Base-by-base conservation (phyloP, 441 rosid species). In the Hypseocharis bilobata region DNA sequence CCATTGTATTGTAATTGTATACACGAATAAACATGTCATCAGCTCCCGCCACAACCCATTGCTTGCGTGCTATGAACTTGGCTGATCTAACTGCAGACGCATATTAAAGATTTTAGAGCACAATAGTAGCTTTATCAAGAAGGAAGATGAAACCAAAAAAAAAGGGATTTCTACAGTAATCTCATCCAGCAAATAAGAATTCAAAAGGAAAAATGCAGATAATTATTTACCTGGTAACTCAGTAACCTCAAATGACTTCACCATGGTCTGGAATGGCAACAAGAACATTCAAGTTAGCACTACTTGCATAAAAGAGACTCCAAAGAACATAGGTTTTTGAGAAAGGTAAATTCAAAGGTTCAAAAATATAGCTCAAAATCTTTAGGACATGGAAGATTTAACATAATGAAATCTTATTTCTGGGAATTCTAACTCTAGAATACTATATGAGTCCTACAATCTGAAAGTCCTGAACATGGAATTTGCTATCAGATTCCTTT, bases 11-110 rank as follows among this genome's bases (percentile, higher is more conserved):
- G 75, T 87, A 85, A 66, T 91, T 83, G 73, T 86, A 87, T 29
- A 87, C 88, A 64, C 85, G 86, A 72, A 87, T 74, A 72, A 79
- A 66, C 85, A 78, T 81, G 77, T 87, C 94, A 75, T 87, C 88
- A 45, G 93, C 87, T 70, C 88, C 93, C 52, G 88, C 84, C 40
- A 85, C 90, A 64, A 87, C 83, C 93, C 93, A 87, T 56, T 85
- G 87, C 70, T 84, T 84, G 68, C 87, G 86, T 1, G 86, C 76
- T 5, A 87, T 74, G 71, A 87, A 87, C 75, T 87, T 87, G 42
- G 92, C 92, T 3, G 88, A 83, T 79, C 92, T 78, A 56, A 85
- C 89, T 85, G 89, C 69, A 81, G 62, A 34, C 29, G 32, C 62
- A 70, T 62, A 62, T 66, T 44, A 67, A 42, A 28, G 16, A 63